These are phyloP conservation scores for Phytophthora foliorum DNA, from an alignment of 352 stramenopile genomes.

Conservation along the genomic window DNA sequence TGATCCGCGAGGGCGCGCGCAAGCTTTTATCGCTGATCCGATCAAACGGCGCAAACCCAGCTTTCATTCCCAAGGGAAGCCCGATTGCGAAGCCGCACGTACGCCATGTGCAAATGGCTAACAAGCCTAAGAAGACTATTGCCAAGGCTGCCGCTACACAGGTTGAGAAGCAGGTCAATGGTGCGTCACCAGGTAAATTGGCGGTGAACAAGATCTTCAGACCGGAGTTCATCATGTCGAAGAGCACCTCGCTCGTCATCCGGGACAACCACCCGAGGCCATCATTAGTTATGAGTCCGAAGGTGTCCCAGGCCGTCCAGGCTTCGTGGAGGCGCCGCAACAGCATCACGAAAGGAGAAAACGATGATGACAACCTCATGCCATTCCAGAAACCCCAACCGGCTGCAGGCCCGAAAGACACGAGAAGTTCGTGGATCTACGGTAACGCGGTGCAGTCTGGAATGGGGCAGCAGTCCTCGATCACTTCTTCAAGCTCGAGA, in stretches of 20 bases:
- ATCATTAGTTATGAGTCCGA: constrained; percentile 45
- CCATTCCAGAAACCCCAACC: constrained; percentile 39
- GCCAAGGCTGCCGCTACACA: constrained; percentile 1
- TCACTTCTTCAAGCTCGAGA: constrained; percentile 23
- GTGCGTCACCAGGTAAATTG: constrained; percentile 26
- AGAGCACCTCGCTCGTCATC: constrained; percentile 21
- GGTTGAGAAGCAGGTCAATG: constrained; percentile 9
- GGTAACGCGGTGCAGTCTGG: neutral
- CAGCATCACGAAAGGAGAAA: constrained; percentile 24
- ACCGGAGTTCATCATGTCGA: constrained; percentile 27
- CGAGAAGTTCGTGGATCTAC: constrained; percentile 25
- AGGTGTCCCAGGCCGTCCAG: constrained; percentile 47
- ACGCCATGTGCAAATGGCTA: constrained; percentile 28
- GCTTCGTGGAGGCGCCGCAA: constrained; percentile 55
- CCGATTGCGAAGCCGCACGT: constrained; percentile 38
- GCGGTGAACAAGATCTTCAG: constrained; percentile 31
- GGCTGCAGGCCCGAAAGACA: constrained; percentile 3
- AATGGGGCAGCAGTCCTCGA: constrained; percentile 22
- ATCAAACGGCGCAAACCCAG: constrained; percentile 55
- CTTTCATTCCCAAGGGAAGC: constrained; percentile 46
- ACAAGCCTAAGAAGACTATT: constrained; percentile 27
- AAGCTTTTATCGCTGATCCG: constrained; percentile 66
- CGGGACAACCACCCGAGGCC: constrained; percentile 5
- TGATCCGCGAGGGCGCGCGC: constrained; percentile 59
- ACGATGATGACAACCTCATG: constrained; percentile 42